phyloP scores from a whole-genome alignment of 352 stramenopile genomes.

The Peronospora belbahrii region DNA sequence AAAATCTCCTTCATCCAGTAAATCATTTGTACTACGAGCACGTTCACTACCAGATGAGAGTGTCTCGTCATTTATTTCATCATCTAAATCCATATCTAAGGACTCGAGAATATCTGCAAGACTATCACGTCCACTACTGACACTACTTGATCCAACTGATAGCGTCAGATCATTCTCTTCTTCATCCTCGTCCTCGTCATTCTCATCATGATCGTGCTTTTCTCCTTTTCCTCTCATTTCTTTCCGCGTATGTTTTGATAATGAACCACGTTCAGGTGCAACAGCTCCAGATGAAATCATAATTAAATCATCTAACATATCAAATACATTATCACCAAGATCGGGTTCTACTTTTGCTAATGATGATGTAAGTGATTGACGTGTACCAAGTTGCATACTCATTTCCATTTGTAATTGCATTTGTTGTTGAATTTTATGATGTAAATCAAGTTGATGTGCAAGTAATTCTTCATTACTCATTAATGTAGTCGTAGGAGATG shows the following conservation, averaged over 20 bases:
- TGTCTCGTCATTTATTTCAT: constrained; percentile 51
- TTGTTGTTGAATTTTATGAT: constrained; percentile 82
- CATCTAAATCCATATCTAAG: constrained; percentile 79
- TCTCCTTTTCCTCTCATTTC: constrained; percentile 22
- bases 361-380: constrained; percentile 46
- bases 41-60: constrained; percentile 26
- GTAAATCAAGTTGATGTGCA: constrained; percentile 70
- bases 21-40: constrained; percentile 32
- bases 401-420: constrained; percentile 86
- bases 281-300: constrained; percentile 60
- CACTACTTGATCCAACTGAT: constrained; percentile 18
- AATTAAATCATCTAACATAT: constrained; percentile 85
- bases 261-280: constrained; percentile 44
- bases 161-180: neutral
- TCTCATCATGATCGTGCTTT: constrained; percentile 17
- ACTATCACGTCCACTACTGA: constrained; percentile 46
- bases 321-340: constrained; percentile 78
- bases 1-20: constrained; percentile 56
- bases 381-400: constrained; percentile 55
- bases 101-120: constrained; percentile 80
- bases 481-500: constrained; percentile 17
- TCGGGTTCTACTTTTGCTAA: constrained; percentile 71
- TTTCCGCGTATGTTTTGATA: constrained; percentile 50
- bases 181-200: neutral
- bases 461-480: constrained; percentile 79